Base-by-base conservation (phyloP, 768 basidiomycete species). In the Panaeolus papilionaceus region DNA sequence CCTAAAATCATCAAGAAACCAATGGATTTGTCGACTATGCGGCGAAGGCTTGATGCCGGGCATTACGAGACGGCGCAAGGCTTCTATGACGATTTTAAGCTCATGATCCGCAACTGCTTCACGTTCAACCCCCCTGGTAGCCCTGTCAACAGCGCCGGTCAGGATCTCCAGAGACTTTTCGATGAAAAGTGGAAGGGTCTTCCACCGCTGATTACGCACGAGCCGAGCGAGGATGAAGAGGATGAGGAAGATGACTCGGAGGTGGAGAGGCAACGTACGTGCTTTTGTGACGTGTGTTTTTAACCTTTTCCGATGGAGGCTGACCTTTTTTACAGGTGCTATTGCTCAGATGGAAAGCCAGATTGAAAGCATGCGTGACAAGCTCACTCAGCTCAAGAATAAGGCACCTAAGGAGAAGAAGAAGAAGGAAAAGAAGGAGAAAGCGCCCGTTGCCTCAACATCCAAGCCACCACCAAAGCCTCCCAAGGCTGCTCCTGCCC, bases 31-130 rank as follows among this genome's bases (percentile, higher is more conserved):
- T 86, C 88, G 11, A 95, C 94, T 9, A 96, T 99, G 84, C 88
- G 89, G 71, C 87, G 82, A 77, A 97, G 96, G 79, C 84, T 99
- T 61, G 92, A 95, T 47, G 83, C 82, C 39, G 83, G 86, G 63
- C 89, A 92, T 68, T 99, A 99, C 75, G 71, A 85, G 1, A 90
- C 84, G n/a, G 91, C 93, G 2, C 82, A 87, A 62, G 89, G 91
- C 75, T 95, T 99, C 76, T 90, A 92, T 70, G 88, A 90, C 38
- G 98, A 99, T 79, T 93, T 99, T 82, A 93, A 92, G 79, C 82
- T 97, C 69, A 96, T 99, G 92, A 92, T 98, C 73, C 86, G 90
- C 62, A 99, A 99, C 77, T 98, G 96, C 76, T 91, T 92, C 77
- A 80, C 85, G 2, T 99, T 96, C 84, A 99, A 99, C 72, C 95